phyloP scores from a whole-genome alignment of 768 basidiomycete species.

The Mycena rebaudengoi region DNA sequence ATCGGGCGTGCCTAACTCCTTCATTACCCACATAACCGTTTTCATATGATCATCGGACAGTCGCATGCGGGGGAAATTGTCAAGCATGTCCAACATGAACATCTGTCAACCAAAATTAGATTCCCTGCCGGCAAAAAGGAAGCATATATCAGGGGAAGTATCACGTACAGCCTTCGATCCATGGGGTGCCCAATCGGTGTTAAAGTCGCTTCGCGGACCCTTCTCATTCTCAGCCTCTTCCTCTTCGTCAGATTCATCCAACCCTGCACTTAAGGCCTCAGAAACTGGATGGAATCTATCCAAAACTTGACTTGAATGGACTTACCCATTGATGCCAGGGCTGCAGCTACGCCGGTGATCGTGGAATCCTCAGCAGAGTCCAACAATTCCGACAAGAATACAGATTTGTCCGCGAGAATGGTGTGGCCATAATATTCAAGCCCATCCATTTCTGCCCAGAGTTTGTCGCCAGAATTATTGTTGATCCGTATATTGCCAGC shows the following conservation, averaged over 20 bases:
- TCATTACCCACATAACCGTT: constrained; percentile 41
- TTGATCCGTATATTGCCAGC: not conserved
- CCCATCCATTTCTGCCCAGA: not conserved
- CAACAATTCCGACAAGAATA: not conserved
- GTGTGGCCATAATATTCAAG: constrained; percentile 3
- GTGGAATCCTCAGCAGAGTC: not conserved
- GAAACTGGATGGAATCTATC: no score
- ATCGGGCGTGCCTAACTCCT: constrained; percentile 35
- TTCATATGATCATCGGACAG: constrained; percentile 43
- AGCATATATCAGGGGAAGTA: no score
- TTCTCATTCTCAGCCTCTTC: not conserved
- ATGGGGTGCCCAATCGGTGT: constrained; percentile 1
- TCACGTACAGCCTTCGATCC: not conserved
- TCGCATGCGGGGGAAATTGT: constrained; percentile 40
- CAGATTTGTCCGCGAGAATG: not conserved
- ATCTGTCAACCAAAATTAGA: not conserved
- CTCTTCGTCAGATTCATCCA: constrained; percentile 1
- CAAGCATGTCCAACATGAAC: constrained; percentile 39
- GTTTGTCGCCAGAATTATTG: not conserved
- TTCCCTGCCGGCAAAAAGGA: not conserved
- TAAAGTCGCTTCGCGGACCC: not conserved
- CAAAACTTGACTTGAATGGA: no score
- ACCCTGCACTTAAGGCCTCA: not conserved
- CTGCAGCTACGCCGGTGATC: not conserved
- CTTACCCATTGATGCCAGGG: not conserved